Evolutionary conservation across 176 grass and related monocot species (phyloP).

Genomic region (Aegilops speltoides): DNA sequence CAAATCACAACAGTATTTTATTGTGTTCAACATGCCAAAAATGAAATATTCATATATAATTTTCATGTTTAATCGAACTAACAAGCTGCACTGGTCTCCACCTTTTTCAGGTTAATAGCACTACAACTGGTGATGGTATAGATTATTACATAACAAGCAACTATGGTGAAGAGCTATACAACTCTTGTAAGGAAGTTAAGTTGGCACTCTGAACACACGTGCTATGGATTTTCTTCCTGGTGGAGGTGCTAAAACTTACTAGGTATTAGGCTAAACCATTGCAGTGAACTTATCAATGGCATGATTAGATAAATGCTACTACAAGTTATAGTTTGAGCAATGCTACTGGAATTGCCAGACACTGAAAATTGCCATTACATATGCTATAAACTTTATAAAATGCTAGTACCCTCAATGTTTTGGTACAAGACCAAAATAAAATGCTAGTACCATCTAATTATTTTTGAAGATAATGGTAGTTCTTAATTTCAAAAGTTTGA

Average conservation of each 20-base stretch:
- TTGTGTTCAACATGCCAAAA: conserved; percentile 12
- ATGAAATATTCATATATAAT: not conserved
- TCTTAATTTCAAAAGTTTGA: not conserved
- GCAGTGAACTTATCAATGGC: not conserved
- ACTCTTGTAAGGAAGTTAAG: conserved; percentile 98
- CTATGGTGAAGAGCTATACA: conserved; percentile 75
- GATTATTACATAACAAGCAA: conserved; percentile 72
- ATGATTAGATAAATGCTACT: not conserved
- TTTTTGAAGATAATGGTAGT: too few species aligned
- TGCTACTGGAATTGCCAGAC: not conserved
- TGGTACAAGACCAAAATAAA: too few species aligned
- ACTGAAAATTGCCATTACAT: too few species aligned
- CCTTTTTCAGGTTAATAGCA: conserved; percentile 69
- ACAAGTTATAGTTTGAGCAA: not conserved
- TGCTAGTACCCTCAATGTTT: too few species aligned
- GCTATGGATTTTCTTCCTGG: conserved; percentile 99
- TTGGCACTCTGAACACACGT: conserved; percentile 86
- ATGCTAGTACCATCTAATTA: too few species aligned
- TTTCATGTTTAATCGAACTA: not conserved
- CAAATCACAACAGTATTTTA: conserved; percentile 9
- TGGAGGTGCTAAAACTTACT: conserved; percentile 70
- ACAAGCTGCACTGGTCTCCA: not conserved
- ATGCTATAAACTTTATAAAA: not conserved
- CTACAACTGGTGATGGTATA: conserved; percentile 60
- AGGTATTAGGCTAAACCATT: conserved; percentile 45